Conservation (phyloP, 106 monocot species). For the Posidonia australis region DNA sequence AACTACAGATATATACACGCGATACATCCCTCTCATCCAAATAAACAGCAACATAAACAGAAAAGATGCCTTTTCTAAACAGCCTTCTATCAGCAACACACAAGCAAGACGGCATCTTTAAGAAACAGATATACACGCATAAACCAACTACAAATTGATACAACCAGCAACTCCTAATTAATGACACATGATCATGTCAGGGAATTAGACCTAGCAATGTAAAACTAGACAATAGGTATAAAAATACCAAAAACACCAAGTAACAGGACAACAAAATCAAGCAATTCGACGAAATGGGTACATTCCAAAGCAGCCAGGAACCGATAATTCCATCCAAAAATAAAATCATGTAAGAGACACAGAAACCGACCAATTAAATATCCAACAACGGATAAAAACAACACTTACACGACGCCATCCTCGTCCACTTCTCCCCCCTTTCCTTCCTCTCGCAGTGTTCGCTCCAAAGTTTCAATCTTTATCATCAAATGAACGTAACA, state of each 20-base stretch:
- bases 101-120: not conserved
- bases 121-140: not conserved
- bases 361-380: not conserved
- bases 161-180: not conserved
- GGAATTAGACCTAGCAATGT: not conserved
- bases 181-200: not conserved
- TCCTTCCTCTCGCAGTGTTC: not conserved
- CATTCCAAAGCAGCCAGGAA: not conserved
- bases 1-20: too few relatives aligned
- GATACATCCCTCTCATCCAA: not conserved
- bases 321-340: not conserved
- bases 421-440: not conserved
- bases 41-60: not conserved
- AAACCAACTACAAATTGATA: not conserved
- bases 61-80: not conserved
- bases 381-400: not conserved
- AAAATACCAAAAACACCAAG: not conserved
- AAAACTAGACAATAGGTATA: not conserved
- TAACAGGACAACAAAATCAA: not conserved
- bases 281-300: not conserved
- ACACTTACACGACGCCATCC: constrained; percentile 16
- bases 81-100: not conserved
- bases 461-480: not conserved
- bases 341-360: not conserved
- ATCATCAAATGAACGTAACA: not conserved